A percentile compares a stretch with the other conserved stretches of the same genome.
Conservation (phyloP, 1,284 basidiomycete genomes). For the Heterobasidion occidentale region DNA sequence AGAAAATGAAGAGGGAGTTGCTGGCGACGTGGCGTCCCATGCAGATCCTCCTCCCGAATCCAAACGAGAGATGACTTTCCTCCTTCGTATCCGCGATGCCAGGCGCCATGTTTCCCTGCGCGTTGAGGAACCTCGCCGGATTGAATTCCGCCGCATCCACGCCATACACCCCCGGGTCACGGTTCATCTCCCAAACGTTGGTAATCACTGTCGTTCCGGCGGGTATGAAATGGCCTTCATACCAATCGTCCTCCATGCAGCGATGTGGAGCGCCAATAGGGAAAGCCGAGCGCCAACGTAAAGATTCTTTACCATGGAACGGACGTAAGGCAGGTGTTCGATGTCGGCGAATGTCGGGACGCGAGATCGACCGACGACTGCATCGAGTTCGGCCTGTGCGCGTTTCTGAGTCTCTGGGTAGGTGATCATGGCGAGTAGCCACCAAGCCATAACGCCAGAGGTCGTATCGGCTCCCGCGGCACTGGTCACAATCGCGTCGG, state of each 20-base stretch:
- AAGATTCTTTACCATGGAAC: conserved; percentile 15
- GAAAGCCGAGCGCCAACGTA: conserved; percentile 15
- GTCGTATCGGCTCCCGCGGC: conserved; percentile 16
- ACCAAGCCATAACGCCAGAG: conserved; percentile 13
- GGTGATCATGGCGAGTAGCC: conserved; percentile 21
- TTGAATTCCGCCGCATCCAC: conserved; percentile 14
- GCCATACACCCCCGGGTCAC: conserved; percentile 14
- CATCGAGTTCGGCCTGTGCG: conserved; percentile 16
- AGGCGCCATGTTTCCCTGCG: conserved; percentile 13
- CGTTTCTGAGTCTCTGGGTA: conserved; percentile 12
- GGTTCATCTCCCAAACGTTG: conserved; percentile 15
- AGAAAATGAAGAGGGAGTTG: conserved; percentile 22
- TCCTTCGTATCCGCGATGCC: conserved; percentile 14
- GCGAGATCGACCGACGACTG: conserved; percentile 13
- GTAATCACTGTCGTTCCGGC: conserved; percentile 15
- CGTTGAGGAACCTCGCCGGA: conserved; percentile 15
- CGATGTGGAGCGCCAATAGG: conserved; percentile 14
- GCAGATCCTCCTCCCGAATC: conserved; percentile 17
- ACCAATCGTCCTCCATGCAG: conserved; percentile 15
- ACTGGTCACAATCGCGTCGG: conserved; percentile 1
- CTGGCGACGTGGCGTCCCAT: conserved; percentile 25
- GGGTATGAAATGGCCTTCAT: conserved; percentile 19
- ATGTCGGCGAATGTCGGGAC: conserved; percentile 14
- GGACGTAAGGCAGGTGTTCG: conserved; percentile 14
- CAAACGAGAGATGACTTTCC: conserved; percentile 18